Percentiles rank a stretch among this genome's conserved stretches.
Evolutionary conservation across 768 basidiomycete genomes (phyloP).

Genomic region (Mycena filopes): DNA sequence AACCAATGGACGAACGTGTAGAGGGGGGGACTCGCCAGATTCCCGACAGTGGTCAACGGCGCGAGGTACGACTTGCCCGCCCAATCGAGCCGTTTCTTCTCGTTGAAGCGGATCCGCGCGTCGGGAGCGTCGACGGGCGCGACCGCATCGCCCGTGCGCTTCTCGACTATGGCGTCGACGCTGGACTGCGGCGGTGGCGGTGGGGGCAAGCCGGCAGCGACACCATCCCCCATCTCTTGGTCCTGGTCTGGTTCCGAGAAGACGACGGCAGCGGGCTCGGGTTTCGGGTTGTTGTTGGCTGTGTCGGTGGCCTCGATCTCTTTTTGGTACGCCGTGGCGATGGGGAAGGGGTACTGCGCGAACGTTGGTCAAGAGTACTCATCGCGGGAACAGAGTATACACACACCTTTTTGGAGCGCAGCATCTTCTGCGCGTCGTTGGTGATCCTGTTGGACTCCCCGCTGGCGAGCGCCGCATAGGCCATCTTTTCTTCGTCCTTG

Average conservation of each 20-base stretch:
- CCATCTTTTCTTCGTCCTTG: slow-evolving; percentile 70
- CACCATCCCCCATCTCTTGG: slow-evolving; percentile 45
- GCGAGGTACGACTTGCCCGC: slow-evolving; percentile 78
- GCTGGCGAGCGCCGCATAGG: slow-evolving; percentile 53
- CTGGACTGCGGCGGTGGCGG: slow-evolving; percentile 23
- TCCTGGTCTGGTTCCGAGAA: slow-evolving; percentile 55
- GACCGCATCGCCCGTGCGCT: slow-evolving; percentile 48
- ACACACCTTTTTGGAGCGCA: slow-evolving; percentile 77
- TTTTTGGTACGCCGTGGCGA: slow-evolving; percentile 69
- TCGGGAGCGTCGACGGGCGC: slow-evolving; percentile 71
- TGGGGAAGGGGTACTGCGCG: slow-evolving; percentile 70
- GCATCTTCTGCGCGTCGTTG: slow-evolving; percentile 64
- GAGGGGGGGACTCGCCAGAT: slow-evolving; percentile 66
- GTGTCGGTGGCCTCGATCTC: slow-evolving; percentile 55
- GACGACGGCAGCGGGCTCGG: slow-evolving; percentile 42
- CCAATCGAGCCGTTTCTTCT: slow-evolving; percentile 93
- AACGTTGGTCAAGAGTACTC: not conserved
- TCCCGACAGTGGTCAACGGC: slow-evolving; percentile 95
- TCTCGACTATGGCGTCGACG: slow-evolving; percentile 40
- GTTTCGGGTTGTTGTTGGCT: slow-evolving; percentile 38
- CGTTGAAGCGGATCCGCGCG: slow-evolving; percentile 72
- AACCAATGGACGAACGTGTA: not conserved
- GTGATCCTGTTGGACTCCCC: slow-evolving; percentile 78
- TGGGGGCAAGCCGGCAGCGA: not conserved
- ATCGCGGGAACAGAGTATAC: not conserved